Base-by-base conservation (phyloP, 129 eudicot species). In the Apium graveolens region DNA sequence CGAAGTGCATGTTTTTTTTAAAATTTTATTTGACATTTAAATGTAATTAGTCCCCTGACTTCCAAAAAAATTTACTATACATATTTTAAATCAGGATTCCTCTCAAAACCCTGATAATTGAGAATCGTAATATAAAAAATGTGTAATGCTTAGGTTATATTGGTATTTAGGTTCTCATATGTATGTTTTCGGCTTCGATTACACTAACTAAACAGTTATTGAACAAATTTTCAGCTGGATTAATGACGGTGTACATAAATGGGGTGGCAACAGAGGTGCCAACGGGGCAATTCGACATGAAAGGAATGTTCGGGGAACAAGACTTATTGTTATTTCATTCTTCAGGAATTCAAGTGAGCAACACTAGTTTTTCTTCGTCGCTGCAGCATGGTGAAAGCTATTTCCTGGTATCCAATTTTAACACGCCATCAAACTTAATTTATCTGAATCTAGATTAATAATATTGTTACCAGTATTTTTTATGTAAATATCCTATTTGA, bases 331-430 rank as follows among this genome's bases (percentile, higher is more conserved):
- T 95, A 17, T 78, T 85, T n/a, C 97, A 95, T 80, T 90, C 96
- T 32, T 90, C 99, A 0, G 99, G 99, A 0, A 81, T 95, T 21
- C 88, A 89, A 13, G 84, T 88, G 8, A 88, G 90, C 76, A 88
- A 90, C 21, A 83, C 41, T 51, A 92, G 97, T 6, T 78, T 88
- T 82, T 78, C 85, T 66, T 83, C 72, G 24, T 13, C 41, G 9
- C 39, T 95, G 87, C 96, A 92, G 65, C 96, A 90, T 71, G 99
- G 96, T 48, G 97, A 95, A 88, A 90, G 94, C 89, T 92, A 92
- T 83, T 95, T 87, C 83, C 88, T 95, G 94, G 99, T 92, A 26
- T n/a, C 5, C 1, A 26, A 0, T 3, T 60, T n/a, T n/a, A 8
- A 60, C 14, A 57, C 26, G n/a, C 65, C n/a, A 57, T 57, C 31